These are phyloP conservation scores for Solanum hybrid DNA, from an alignment of 305 asterid species.

Conservation along the genomic window DNA sequence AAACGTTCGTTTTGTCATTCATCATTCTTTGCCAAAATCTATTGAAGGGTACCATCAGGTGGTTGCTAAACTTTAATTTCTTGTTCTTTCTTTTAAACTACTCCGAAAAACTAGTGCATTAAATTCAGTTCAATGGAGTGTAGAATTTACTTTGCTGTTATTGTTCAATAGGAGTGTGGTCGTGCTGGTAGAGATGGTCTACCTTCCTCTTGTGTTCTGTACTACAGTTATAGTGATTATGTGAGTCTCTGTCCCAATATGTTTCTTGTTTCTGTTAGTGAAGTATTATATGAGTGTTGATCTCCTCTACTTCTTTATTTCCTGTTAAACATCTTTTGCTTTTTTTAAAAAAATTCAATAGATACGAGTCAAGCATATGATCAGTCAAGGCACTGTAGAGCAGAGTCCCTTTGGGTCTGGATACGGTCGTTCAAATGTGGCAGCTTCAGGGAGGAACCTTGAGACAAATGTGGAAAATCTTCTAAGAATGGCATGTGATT, in stretches of 20 bases:
- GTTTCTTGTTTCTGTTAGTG: background rate
- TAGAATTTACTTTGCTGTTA: conserved; percentile 1
- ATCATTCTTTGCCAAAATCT: conserved; percentile 97
- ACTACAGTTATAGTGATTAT: conserved; percentile 88
- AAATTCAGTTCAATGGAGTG: background rate
- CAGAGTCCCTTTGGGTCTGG: conserved; percentile 58
- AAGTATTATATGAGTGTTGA: background rate
- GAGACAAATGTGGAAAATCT: conserved; percentile 92
- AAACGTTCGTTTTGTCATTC: conserved; percentile 97
- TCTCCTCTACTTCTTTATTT: background rate
- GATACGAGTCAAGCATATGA: conserved; percentile 97
- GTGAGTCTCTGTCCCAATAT: conserved; percentile 37
- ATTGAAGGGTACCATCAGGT: conserved; percentile 99
- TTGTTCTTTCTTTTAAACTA: conserved; percentile 8
- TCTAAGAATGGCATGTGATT: conserved; percentile 61
- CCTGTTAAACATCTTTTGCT: background rate
- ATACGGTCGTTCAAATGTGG: conserved; percentile 38
- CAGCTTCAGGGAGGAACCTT: conserved; percentile 66
- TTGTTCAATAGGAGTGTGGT: conserved; percentile 82
- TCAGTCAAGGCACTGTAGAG: conserved; percentile 71
- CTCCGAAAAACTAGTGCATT: background rate
- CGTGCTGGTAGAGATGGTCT: conserved; percentile 99
- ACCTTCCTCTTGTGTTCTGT: conserved; percentile 83
- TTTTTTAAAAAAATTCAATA: conserved; percentile 11
- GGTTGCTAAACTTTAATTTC: conserved; percentile 10